phyloP scores from a whole-genome alignment of 257 asterid genomes.

The Solanum phureja region DNA sequence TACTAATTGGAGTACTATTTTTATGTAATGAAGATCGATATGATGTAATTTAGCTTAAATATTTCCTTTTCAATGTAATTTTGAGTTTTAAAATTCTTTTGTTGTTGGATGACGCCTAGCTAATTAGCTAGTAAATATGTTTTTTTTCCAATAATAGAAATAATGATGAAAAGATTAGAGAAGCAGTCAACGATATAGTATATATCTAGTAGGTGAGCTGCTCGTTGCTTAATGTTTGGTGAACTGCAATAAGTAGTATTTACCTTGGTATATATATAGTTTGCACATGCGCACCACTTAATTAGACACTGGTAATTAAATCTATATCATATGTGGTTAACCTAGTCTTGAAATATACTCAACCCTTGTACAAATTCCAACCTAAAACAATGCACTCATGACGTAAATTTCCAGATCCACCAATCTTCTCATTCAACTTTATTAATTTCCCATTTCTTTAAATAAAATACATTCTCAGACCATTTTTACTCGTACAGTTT shows the following conservation, averaged over 20 bases:
- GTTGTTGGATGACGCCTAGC: neutral
- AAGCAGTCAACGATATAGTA: neutral
- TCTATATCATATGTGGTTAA: neutral
- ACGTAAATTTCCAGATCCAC: neutral
- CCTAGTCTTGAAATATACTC: neutral
- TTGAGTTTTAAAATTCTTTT: neutral
- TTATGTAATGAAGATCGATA: neutral
- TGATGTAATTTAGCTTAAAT: neutral
- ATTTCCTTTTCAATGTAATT: neutral
- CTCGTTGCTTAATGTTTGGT: constrained; percentile 4
- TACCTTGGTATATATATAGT: neutral
- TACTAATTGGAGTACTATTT: too few species aligned
- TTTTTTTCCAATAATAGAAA: neutral
- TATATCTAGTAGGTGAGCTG: constrained; percentile 11
- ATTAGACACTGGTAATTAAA: neutral
- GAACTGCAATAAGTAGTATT: neutral
- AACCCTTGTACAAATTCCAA: neutral
- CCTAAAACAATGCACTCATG: neutral
- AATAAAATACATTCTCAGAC: neutral
- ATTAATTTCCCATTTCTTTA: neutral
- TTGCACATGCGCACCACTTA: neutral
- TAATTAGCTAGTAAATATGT: neutral
- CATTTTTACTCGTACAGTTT: neutral
- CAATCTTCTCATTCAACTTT: neutral
- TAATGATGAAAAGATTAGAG: neutral